Evolutionary conservation across 176 grass and related monocot genomes (phyloP).

Genomic region (maize (Zea mays)): Zm-B73-REFERENCE-NAM-5.0 NC_050096.1:225270501-225271000

Average conservation of each 20-base stretch:
- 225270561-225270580: slow-evolving; percentile 1
- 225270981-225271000: slow-evolving; percentile 27
- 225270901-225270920: slow-evolving; percentile 19
- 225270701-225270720: slow-evolving; percentile 57
- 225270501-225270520: slow-evolving; percentile 2
- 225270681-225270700: slow-evolving; percentile 44
- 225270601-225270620: not conserved
- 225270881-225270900: slow-evolving; percentile 56
- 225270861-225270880: slow-evolving; percentile 46
- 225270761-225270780: slow-evolving; percentile 16
- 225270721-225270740: slow-evolving; percentile 58
- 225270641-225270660: slow-evolving; percentile 9
- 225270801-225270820: slow-evolving; percentile 43
- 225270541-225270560: slow-evolving; percentile 1
- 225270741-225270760: slow-evolving; percentile 42
- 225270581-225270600: slow-evolving; percentile 9
- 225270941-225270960: slow-evolving; percentile 7
- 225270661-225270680: slow-evolving; percentile 24
- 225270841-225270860: slow-evolving; percentile 55
- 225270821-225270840: slow-evolving; percentile 53
- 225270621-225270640: slow-evolving; percentile 1
- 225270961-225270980: slow-evolving; percentile 46
- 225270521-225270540: slow-evolving; percentile 13
- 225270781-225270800: slow-evolving; percentile 25
- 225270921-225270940: slow-evolving; percentile 5